A percentile compares a stretch with the other conserved stretches of the same genome.
Evolutionary conservation across 192 early-diverging fungal species (phyloP).

Genomic region (Umbelopsis isabellina): DNA sequence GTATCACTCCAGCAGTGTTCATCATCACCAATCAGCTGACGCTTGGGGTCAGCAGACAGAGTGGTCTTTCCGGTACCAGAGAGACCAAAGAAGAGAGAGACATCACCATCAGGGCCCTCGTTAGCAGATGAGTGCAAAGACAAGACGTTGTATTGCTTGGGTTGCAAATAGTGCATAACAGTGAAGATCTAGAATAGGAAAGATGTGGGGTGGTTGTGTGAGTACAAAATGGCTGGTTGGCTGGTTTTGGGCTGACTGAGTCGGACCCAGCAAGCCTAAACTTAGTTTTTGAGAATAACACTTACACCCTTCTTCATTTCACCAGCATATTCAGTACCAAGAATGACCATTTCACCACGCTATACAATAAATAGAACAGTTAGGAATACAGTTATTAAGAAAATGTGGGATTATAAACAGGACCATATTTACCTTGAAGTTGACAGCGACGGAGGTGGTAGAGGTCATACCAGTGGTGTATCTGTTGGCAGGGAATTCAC

Average conservation of each 20-base stretch:
- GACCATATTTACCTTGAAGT: conserved; percentile 64
- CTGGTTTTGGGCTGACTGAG: no score
- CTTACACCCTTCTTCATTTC: conserved; percentile 99
- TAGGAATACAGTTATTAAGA: background rate
- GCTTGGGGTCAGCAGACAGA: conserved; percentile 90
- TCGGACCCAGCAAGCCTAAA: background rate
- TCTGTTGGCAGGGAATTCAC: conserved; percentile 90
- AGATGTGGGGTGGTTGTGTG: background rate
- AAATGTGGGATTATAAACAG: background rate
- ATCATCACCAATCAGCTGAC: conserved; percentile 96
- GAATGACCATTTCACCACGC: conserved; percentile 95
- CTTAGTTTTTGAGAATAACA: conserved; percentile 14
- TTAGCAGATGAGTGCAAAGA: conserved; percentile 96
- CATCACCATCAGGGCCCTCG: conserved; percentile 86
- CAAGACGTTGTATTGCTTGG: conserved; percentile 81
- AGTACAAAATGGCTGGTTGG: no score
- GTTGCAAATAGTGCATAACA: conserved; percentile 99
- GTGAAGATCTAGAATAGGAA: conserved; percentile 70
- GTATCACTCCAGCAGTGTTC: conserved; percentile 99
- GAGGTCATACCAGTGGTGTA: conserved; percentile 97
- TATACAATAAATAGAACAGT: background rate
- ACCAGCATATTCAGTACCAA: conserved; percentile 97
- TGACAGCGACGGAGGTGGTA: conserved; percentile 87
- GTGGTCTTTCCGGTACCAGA: conserved; percentile 99
- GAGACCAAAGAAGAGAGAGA: conserved; percentile 97